Percentiles rank a stretch among this genome's conserved stretches.
These are phyloP conservation scores for Debaryomycetaceae sp. DNA, from an alignment of 1,139 yeast species.

Conservation along the genomic window DNA sequence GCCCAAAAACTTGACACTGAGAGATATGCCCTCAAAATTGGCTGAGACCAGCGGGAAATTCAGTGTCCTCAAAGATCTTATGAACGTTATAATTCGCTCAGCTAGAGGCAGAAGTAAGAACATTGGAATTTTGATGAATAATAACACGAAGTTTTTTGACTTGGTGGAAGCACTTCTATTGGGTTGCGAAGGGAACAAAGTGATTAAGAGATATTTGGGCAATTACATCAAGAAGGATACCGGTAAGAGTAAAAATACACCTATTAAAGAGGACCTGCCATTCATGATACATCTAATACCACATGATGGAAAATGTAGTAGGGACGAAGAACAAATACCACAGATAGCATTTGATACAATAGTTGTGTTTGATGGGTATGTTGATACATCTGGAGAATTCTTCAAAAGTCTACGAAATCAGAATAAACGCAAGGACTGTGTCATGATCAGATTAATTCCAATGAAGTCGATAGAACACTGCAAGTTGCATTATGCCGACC, in stretches of 20 bases:
- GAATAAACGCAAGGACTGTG: constrained; percentile 37
- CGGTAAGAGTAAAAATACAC: constrained; percentile 11
- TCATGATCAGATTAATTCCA: constrained; percentile 68
- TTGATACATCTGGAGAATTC: constrained; percentile 38
- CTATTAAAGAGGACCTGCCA: constrained; percentile 13
- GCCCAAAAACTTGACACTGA: constrained; percentile 75
- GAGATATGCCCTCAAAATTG: constrained; percentile 72
- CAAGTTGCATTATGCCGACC: constrained; percentile 29
- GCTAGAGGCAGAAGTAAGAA: constrained; percentile 40
- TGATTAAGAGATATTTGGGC: constrained; percentile 66
- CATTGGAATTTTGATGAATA: constrained; percentile 37
- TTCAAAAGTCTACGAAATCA: constrained; percentile 30
- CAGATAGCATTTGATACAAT: constrained; percentile 53
- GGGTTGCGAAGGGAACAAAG: constrained; percentile 59
- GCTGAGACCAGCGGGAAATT: constrained; percentile 88
- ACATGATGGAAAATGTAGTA: constrained; percentile 33
- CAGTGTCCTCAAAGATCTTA: constrained; percentile 58
- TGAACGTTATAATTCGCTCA: constrained; percentile 37
- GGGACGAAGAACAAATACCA: constrained; percentile 20
- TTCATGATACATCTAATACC: constrained; percentile 42
- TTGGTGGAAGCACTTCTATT: constrained; percentile 71
- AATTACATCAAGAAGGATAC: constrained; percentile 38
- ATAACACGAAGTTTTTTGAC: constrained; percentile 54
- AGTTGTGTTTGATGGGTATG: constrained; percentile 69
- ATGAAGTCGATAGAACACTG: constrained; percentile 83